phyloP scores from a whole-genome alignment of 257 asterid species.

The Misopates orontium region DNA sequence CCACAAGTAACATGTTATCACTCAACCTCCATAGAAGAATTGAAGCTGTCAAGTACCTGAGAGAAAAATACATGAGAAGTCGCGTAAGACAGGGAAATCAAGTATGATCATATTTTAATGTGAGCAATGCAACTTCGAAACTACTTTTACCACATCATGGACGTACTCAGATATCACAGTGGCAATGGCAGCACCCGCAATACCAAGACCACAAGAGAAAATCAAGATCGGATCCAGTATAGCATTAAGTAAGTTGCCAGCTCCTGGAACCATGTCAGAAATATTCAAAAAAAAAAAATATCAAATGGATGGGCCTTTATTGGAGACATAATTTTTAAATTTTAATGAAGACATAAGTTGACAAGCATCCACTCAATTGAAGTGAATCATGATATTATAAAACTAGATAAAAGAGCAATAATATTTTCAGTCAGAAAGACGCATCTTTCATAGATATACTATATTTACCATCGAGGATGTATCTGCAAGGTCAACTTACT shows the following conservation, averaged over 20 bases:
- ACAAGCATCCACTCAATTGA: not conserved
- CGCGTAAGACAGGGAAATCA: conserved; percentile 13
- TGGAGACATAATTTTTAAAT: no score
- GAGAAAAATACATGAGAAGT: conserved; percentile 19
- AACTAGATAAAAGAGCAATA: no score
- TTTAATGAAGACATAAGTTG: not conserved
- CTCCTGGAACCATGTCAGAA: conserved; percentile 50
- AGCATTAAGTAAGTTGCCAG: conserved; percentile 82
- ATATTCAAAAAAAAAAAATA: conserved; percentile 24
- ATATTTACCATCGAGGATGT: conserved; percentile 7
- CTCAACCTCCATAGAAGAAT: conserved; percentile 82
- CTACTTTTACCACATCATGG: conserved; percentile 77
- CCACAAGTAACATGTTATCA: conserved; percentile 60
- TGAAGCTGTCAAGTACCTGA: conserved; percentile 78
- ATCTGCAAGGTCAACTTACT: no score
- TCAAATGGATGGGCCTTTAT: conserved; percentile 4
- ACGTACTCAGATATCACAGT: conserved; percentile 97
- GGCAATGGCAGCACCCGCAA: conserved; percentile 90
- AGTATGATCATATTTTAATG: conserved; percentile 9
- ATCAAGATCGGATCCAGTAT: conserved; percentile 73
- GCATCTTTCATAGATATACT: not conserved
- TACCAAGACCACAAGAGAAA: conserved; percentile 63
- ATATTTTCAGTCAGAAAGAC: no score
- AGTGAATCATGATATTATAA: not conserved
- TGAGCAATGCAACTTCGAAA: conserved; percentile 35